Percentiles rank a stretch among this genome's conserved stretches.
Evolutionary conservation across 73 alveolate genomes (phyloP).

Genomic region (Effrenium voratum): DNA sequence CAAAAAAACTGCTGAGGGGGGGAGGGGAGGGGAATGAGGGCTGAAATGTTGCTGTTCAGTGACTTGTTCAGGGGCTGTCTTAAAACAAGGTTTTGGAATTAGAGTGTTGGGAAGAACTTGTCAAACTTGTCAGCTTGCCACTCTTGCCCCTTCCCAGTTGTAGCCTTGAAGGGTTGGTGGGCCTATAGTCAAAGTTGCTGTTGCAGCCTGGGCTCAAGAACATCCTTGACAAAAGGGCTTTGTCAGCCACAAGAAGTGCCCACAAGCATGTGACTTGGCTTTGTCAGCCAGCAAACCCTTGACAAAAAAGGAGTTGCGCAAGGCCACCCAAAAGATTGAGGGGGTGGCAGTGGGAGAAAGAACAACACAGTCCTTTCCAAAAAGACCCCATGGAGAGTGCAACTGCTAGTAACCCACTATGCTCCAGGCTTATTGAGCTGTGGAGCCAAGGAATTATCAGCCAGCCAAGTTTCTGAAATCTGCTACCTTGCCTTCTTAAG

Average conservation of each 20-base stretch:
- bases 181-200: no score
- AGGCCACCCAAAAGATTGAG: constrained; percentile 33
- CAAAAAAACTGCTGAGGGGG: background rate
- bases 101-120: no score
- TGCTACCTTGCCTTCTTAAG: background rate
- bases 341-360: constrained; percentile 26
- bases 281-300: background rate
- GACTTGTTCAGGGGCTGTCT: no score
- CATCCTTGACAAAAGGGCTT: background rate
- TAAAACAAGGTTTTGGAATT: no score
- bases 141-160: background rate
- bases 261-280: no score
- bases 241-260: no score
- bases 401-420: background rate
- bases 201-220: background rate
- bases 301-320: background rate
- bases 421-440: constrained; percentile 20
- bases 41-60: background rate
- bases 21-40: background rate
- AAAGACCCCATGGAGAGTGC: background rate
- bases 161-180: background rate
- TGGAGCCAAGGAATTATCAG: constrained; percentile 35
- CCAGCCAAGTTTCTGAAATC: background rate
- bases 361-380: background rate
- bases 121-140: background rate